A percentile compares a stretch with the other conserved stretches of the same genome.
These are phyloP conservation scores for Pichia manshurica DNA, from an alignment of 805 yeast species.

Conservation along the genomic window DNA sequence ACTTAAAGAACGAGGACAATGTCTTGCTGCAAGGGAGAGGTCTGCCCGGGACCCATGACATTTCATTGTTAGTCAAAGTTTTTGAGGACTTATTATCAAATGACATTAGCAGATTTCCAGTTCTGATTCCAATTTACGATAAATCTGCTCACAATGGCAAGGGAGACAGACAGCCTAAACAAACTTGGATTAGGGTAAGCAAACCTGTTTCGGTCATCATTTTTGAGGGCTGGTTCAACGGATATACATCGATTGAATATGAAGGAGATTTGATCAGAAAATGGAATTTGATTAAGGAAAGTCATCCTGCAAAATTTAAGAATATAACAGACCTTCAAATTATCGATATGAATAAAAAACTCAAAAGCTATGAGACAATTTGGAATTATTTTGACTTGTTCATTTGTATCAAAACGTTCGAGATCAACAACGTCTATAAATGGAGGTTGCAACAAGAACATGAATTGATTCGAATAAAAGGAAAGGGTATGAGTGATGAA, in stretches of 20 bases:
- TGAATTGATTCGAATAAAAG: conserved; percentile 44
- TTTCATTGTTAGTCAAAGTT: conserved; percentile 36
- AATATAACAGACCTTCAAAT: conserved; percentile 18
- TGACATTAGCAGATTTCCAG: conserved; percentile 17
- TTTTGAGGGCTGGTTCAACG: conserved; percentile 94
- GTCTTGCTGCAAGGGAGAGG: conserved; percentile 69
- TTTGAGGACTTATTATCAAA: conserved; percentile 30
- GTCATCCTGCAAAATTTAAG: conserved; percentile 18
- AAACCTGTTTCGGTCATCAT: conserved; percentile 57
- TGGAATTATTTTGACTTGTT: conserved; percentile 60
- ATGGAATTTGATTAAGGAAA: conserved; percentile 24
- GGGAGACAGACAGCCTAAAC: conserved; percentile 61
- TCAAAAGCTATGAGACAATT: conserved; percentile 44
- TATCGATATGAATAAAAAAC: conserved; percentile 44
- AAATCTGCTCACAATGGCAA: conserved; percentile 65
- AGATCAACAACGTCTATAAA: conserved; percentile 55
- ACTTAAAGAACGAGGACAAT: conserved; percentile 32
- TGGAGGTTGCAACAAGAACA: conserved; percentile 85
- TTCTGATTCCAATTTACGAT: conserved; percentile 65
- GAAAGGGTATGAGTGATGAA: conserved; percentile 75
- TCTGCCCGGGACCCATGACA: conserved; percentile 90
- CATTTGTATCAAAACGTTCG: conserved; percentile 55
- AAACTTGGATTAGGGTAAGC: conserved; percentile 33
- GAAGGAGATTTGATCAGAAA: conserved; percentile 24
- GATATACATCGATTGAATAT: conserved; percentile 46